Evolutionary conservation across 2,329 filamentous ascomycete species (phyloP), one percentile per base, ranked within the genome.

Genomic region (Colletotrichum eleusines): DNA sequence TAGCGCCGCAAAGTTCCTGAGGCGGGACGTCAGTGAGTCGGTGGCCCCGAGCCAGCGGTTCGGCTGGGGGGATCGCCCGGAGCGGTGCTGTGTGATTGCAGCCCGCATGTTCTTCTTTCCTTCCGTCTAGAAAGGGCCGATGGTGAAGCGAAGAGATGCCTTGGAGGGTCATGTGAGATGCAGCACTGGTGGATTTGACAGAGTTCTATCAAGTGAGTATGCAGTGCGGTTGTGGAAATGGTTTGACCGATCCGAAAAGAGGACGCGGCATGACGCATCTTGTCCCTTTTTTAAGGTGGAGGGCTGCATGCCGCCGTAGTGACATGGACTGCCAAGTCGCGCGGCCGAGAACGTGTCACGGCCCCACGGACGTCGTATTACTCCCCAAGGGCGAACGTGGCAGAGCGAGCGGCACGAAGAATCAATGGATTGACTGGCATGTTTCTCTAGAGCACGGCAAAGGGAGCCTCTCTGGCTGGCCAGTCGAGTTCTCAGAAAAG

Each of bases 281-380:
- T 12, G 20, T 18, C 42, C 16, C 28, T 11, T 26, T 9, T 40
- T 42, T 51, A 33, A 61, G 55, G 55, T 48, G 33, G 40, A 28
- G 20, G 33, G 28, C 14, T 50, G 33, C 42, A 54, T 40, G 63
- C 54, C 60, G 46, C 46, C 23, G 46, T 26, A 16, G 57, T 48
- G 44, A 54, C 64, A 44, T 66, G 26, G 38, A 61, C 57, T 66
- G 64, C 63, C 63, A 66, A 65, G 66, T n/a, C 50, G 46, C 23
- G 54, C 28, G 38, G 40, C 40, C 53, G 11, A 42, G 57, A 57
- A 51, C 42, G 67, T 67, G 57, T 55, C 46, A n/a, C 42, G n/a
- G 42, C 62, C n/a, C 42, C 62, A 69, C 62, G 31, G 67, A 57
- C 63, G 44, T 50, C 18, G 35, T 14, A 31, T 42, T 23, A 35